Conservation (phyloP, 1,284 basidiomycete genomes). For the Vanrija sp. region DNA sequence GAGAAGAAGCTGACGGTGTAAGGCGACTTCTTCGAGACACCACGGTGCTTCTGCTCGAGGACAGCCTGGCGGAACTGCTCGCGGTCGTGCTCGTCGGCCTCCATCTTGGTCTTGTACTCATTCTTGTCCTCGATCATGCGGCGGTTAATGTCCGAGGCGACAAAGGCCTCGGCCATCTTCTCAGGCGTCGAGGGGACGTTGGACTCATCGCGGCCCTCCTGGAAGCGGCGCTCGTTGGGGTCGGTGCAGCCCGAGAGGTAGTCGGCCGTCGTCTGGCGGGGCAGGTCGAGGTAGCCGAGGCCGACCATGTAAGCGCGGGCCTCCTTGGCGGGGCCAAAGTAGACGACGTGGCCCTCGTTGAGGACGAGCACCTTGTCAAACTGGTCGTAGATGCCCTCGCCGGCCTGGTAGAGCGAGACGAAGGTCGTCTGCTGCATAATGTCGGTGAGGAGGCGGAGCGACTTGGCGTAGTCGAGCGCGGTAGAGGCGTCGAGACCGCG, state of each 20-base stretch:
- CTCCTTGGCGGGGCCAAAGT: conserved; percentile 55
- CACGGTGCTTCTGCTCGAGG: conserved; percentile 69
- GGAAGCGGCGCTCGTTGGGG: conserved; percentile 78
- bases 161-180: conserved; percentile 66
- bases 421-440: conserved; percentile 51
- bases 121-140: conserved; percentile 56
- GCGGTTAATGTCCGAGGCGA: conserved; percentile 55
- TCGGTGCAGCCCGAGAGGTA: conserved; percentile 70
- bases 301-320: conserved; percentile 54
- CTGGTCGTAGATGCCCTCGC: conserved; percentile 60
- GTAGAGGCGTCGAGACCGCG: conserved; percentile 56
- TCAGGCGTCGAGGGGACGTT: conserved; percentile 72
- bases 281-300: conserved; percentile 53
- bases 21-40: conserved; percentile 76
- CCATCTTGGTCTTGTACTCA: conserved; percentile 64
- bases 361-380: conserved; percentile 67
- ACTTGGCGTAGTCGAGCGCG: conserved; percentile 58
- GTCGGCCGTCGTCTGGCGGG: conserved; percentile 58
- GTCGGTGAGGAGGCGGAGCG: conserved; percentile 56
- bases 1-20: conserved; percentile 76
- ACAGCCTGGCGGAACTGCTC: conserved; percentile 73
- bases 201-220: conserved; percentile 60
- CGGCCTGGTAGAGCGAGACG: conserved; percentile 57
- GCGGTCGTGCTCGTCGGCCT: conserved; percentile 60
- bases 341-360: conserved; percentile 54